Base-by-base conservation (phyloP, 148 eudicot genomes). In the Dianthus caryophyllus region DNA sequence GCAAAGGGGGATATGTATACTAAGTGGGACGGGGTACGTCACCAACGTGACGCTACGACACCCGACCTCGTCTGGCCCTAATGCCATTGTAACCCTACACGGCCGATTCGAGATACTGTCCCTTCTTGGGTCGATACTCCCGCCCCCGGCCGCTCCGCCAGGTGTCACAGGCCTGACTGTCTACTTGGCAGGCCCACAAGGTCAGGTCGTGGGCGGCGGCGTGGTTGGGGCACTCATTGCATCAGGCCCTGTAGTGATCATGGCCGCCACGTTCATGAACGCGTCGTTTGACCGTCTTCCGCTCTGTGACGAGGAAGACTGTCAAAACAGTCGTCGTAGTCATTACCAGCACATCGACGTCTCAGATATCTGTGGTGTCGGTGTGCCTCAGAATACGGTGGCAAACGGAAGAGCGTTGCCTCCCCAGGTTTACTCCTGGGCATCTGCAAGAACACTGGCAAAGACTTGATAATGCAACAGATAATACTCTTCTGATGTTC, bases 31-130 rank as follows among this genome's bases (percentile, higher is more conserved):
- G 9, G 95, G 95, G n/a, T 84, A 82, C 60, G 90, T 85, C 27
- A 82, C 77, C 44, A 88, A 88, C 43, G 90, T 88, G 31, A 88
- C 88, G 8, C 64, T 88, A 50, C 76, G 88, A 38, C 95, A 85
- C 53, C 88, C 91, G 0, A 71, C 81, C 17, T 75, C 84, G 0
- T 67, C 88, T 0, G 82, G 84, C 14, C 79, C 76, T 1, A 80
- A 82, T 18, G 77, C 94, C 2, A 83, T 82, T 2, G 85, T 88
- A 27, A 82, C 90, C 43, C 78, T 88, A 4, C 88, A 88, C 13
- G 95, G 95, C 13, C 84, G 88, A 29, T 88, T 88, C 9, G 95
- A 88, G 80, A 88, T 88, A 1, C 78, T 88, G n/a, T 83, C 94
- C 0, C 78, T 88, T 27, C 77, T 85, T 1, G 94, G 94, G 4